These are phyloP conservation scores for Rhodotorula diobovata DNA, from an alignment of 768 basidiomycete genomes.

Conservation along the genomic window DNA sequence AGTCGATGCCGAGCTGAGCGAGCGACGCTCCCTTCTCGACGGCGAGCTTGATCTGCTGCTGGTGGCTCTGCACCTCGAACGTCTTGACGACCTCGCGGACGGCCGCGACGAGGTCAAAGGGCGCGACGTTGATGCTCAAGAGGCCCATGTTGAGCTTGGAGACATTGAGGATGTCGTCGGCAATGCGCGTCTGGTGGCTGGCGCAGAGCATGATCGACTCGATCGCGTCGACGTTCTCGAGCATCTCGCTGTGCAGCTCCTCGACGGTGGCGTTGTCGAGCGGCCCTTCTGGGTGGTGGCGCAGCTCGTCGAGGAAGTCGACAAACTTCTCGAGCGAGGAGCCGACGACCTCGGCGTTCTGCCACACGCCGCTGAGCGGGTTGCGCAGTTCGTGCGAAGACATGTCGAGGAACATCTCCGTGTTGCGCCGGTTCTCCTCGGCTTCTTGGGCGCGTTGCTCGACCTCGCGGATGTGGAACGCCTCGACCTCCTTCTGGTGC, in stretches of 20 bases:
- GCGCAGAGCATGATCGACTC: constrained; percentile 31
- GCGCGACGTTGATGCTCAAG: constrained; percentile 11
- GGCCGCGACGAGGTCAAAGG: constrained; percentile 21
- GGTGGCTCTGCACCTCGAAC: constrained; percentile 18
- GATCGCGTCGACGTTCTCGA: constrained; percentile 31
- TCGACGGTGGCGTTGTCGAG: background rate
- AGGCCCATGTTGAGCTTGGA: constrained; percentile 32
- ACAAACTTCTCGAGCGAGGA: constrained; percentile 21
- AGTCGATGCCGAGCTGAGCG: constrained; percentile 1
- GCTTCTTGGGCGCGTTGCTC: constrained; percentile 31
- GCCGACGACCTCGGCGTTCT: constrained; percentile 34
- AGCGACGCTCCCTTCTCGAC: constrained; percentile 10
- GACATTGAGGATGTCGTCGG: constrained; percentile 36
- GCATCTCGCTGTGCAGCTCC: constrained; percentile 19
- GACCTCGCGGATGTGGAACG: constrained; percentile 21
- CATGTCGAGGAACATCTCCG: constrained; percentile 23
- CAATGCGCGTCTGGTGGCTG: constrained; percentile 33
- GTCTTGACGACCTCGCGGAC: constrained; percentile 20
- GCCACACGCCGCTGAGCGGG: constrained; percentile 31
- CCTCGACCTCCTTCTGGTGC: constrained; percentile 24
- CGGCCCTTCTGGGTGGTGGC: background rate
- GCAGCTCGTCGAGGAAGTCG: constrained; percentile 21
- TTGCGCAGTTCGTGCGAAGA: constrained; percentile 34
- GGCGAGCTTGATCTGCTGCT: constrained; percentile 23
- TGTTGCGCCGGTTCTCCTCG: constrained; percentile 32